Evolutionary conservation across 2,329 filamentous ascomycete species (phyloP), one percentile per base, ranked within the genome.

Genomic region (Penicillium oxalicum): DNA sequence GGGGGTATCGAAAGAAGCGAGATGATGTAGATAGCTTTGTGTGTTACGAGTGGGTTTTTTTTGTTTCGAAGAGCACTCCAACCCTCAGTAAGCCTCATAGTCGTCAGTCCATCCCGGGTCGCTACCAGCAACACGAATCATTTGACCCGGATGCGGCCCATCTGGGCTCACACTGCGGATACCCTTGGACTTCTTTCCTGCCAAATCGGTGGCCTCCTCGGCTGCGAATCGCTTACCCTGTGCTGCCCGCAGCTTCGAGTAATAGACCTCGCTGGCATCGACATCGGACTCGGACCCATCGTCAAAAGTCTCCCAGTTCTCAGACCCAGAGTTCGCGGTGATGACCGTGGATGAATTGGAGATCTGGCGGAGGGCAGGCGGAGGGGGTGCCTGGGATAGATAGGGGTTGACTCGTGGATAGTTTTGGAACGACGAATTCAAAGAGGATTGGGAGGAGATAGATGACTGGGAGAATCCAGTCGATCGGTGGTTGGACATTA

Each of bases 241-340:
- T 5, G 84, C 77, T 29, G 84, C 83, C 49, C 85, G 80, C 46
- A 91, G 73, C 68, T 88, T 89, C 55, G 87, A 86, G 62, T 88
- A 88, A 68, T 95, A 94, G 8, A 82, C 78, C 52, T 93, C 88
- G 4, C 83, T 84, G 0, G 80, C 80, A 64, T 95, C 90, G 25
- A 75, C 74, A 64, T 91, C 87, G 0, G 78, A 77, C 60, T 89
- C 87, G 0, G 86, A 89, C 56, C 79, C 82, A 66, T 95, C 88
- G 59, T 93, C 91, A 61, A 93, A 97, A 8, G 91, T 95, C 70
- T 97, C 91, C 91, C 91, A 97, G 67, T 97, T 97, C 70, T 97
- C 91, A 3, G 88, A 95, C 1, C 88, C 88, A 4, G 87, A 89
- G 26, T 87, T 77, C 24, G 77, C 78, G 1, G 86, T 88, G n/a